These are phyloP conservation scores for Glycine soja DNA, from an alignment of 306 rosid genomes.

Conservation along the genomic window DNA sequence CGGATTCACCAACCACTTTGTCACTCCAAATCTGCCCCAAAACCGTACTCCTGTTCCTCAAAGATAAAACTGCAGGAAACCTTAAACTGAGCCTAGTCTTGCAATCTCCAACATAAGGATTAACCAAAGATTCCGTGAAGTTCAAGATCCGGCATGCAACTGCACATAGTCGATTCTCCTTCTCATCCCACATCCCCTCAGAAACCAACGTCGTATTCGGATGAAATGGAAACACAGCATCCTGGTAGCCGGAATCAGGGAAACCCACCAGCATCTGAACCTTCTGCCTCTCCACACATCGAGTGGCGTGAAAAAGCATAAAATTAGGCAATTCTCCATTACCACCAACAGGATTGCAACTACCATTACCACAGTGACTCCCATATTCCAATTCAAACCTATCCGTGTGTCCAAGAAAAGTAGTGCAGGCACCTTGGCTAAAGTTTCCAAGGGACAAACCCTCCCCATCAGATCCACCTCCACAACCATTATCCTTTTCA, in stretches of 20 bases:
- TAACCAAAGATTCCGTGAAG: constrained; percentile 47
- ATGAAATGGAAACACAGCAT: constrained; percentile 54
- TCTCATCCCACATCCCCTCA: constrained; percentile 87
- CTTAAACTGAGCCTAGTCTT: constrained; percentile 59
- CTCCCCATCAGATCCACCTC: constrained; percentile 48
- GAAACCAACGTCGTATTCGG: constrained; percentile 65
- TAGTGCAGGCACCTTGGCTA: constrained; percentile 51
- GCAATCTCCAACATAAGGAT: constrained; percentile 78
- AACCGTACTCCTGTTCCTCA: constrained; percentile 65
- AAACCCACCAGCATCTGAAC: constrained; percentile 75
- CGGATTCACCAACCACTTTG: constrained; percentile 56
- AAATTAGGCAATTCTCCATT: constrained; percentile 54
- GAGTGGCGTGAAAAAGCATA: constrained; percentile 53
- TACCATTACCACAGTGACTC: constrained; percentile 57
- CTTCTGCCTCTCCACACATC: constrained; percentile 57
- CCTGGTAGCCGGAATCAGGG: constrained; percentile 46
- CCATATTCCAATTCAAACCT: constrained; percentile 67
- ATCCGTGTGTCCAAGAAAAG: constrained; percentile 45
- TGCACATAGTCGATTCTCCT: constrained; percentile 63
- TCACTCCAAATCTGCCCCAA: constrained; percentile 76
- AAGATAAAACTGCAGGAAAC: constrained; percentile 63
- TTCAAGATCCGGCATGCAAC: constrained; percentile 75
- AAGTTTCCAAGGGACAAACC: constrained; percentile 45
- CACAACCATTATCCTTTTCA: constrained; percentile 55
- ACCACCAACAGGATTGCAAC: constrained; percentile 66